Base-by-base conservation (phyloP, 495 filamentous ascomycete genomes). In the Xylaria scruposa region DNA sequence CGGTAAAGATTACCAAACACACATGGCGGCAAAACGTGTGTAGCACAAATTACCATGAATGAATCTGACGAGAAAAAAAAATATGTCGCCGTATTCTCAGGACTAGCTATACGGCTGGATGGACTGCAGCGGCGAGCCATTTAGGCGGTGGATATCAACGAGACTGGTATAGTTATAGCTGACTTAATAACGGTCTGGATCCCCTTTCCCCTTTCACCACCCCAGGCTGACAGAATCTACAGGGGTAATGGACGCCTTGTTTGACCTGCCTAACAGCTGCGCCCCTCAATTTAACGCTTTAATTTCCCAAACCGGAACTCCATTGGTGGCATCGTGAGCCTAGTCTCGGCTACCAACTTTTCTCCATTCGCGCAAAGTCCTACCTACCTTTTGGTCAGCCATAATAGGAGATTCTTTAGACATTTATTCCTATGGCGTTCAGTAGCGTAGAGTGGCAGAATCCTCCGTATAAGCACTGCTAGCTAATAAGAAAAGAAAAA, bases 261-360 rank as follows among this genome's bases (percentile, higher is more conserved):
- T 54, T 54, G 33, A 67, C 19, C 13, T 65, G 42, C 40, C 65
- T 31, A 13, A 6, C 31, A 67, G 65, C 65, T 67, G 47, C 49
- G 65, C 65, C 65, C 47, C 65, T 67, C 49, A 54, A 67, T 54
- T 54, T 24, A 42, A 44, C 46, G 65, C 49, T 56, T 44, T 56
- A 67, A 67, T 67, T 67, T 67, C 65, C 65, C 65, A 40, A 67
- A 56, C 6, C 9, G 26, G 65, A 36, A 31, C 31, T 33, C n/a
- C 4, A 56, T 36, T 44, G 49, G 19, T 31, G 49, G 47, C 65
- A 67, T 36, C 40, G 46, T 53, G 15, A 29, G 33, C 49, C n/a
- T 40, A n/a, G 40, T 17, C 21, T 56, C 8, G 19, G 31, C 33
- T 49, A 13, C 61, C 61, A 64, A 17, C 61, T 64, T 33, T 19